phyloP scores from a whole-genome alignment of 2,329 filamentous ascomycete genomes.

The Sporothrix pallida region DNA sequence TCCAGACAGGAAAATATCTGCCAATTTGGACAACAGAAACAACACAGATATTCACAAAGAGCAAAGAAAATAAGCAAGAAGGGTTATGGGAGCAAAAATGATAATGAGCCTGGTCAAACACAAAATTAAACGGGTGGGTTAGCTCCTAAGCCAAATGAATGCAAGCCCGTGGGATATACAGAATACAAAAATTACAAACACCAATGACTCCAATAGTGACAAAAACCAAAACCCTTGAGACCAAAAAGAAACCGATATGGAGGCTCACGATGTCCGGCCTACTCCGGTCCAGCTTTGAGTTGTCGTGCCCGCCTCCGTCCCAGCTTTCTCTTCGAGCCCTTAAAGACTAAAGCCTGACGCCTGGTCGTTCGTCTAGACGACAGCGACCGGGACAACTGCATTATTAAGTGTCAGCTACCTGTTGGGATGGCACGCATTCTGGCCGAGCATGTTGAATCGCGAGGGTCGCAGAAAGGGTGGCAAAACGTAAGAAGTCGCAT shows the following conservation, averaged over 20 bases:
- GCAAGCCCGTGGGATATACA: slow-evolving; percentile 22
- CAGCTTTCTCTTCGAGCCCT: neutral
- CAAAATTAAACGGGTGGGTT: slow-evolving; percentile 14
- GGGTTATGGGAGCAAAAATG: neutral
- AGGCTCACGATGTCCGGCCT: neutral
- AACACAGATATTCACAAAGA: neutral
- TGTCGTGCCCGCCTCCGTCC: neutral
- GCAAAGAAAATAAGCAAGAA: neutral
- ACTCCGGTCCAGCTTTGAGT: neutral
- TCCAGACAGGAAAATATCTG: neutral
- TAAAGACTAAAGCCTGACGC: neutral
- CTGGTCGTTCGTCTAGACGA: slow-evolving; percentile 15
- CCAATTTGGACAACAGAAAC: neutral
- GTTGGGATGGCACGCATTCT: neutral
- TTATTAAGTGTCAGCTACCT: slow-evolving; percentile 11
- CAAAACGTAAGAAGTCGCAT: neutral
- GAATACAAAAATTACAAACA: neutral
- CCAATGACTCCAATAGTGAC: slow-evolving; percentile 23
- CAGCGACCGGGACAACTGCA: slow-evolving; percentile 22
- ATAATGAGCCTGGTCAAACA: slow-evolving; percentile 17
- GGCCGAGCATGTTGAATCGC: neutral
- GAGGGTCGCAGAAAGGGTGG: slow-evolving; percentile 20
- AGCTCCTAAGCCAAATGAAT: slow-evolving; percentile 12
- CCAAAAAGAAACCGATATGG: neutral
- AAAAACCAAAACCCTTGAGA: neutral